These are phyloP conservation scores for Phytophthora idaei DNA, from an alignment of 352 stramenopile genomes.

Conservation along the genomic window DNA sequence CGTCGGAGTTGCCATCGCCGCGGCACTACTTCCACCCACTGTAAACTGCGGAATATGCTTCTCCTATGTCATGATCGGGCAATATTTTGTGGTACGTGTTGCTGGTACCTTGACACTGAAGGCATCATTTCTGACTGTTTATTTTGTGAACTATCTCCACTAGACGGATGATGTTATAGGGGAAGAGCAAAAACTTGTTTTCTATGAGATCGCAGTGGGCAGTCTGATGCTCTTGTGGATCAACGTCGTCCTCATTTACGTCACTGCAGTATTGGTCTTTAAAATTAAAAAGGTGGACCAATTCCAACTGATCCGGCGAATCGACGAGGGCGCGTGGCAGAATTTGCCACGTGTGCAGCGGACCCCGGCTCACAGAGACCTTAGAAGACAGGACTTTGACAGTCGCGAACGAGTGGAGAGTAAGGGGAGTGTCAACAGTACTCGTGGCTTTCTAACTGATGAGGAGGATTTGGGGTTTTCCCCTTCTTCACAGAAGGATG, in stretches of 20 bases:
- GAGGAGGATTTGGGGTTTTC: slow-evolving; percentile 13
- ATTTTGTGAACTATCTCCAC: neutral
- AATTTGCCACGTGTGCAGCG: slow-evolving; percentile 78
- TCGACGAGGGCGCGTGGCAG: slow-evolving; percentile 81
- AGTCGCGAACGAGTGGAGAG: slow-evolving; percentile 40
- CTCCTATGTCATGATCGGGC: slow-evolving; percentile 85
- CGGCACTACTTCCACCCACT: slow-evolving; percentile 78
- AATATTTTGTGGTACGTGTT: slow-evolving; percentile 76
- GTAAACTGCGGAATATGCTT: slow-evolving; percentile 90
- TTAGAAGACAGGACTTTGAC: slow-evolving; percentile 5
- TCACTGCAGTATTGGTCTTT: slow-evolving; percentile 86
- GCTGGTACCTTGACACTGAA: neutral
- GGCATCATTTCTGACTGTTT: neutral
- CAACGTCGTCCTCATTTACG: slow-evolving; percentile 90
- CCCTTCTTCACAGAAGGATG: slow-evolving; percentile 11
- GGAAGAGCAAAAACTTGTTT: slow-evolving; percentile 84
- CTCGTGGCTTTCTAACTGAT: slow-evolving; percentile 20
- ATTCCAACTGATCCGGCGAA: slow-evolving; percentile 80
- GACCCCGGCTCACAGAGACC: slow-evolving; percentile 48
- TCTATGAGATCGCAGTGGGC: slow-evolving; percentile 87
- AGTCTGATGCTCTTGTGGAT: slow-evolving; percentile 87
- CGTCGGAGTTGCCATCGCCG: slow-evolving; percentile 89
- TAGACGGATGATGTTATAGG: slow-evolving; percentile 75
- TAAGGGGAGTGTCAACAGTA: slow-evolving; percentile 52
- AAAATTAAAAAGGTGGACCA: slow-evolving; percentile 89